A percentile compares a stretch with the other conserved stretches of the same genome.
phyloP scores from a whole-genome alignment of 2,329 filamentous ascomycete genomes.

The Parastagonospora nodorum region DNA sequence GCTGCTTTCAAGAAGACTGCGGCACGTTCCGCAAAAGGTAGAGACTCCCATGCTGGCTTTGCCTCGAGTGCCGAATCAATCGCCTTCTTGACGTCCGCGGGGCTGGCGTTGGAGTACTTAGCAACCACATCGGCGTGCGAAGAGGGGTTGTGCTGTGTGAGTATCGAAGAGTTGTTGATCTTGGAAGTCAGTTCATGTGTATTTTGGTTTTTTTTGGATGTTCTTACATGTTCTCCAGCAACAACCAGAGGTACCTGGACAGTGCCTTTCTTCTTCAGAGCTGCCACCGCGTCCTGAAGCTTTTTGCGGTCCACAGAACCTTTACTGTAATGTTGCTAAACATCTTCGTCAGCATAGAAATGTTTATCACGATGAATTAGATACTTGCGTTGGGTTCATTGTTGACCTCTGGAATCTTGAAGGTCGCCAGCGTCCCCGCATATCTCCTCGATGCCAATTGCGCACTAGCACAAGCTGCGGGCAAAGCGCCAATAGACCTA shows the following conservation, averaged over 20 bases:
- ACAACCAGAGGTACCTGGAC: slow-evolving; percentile 83
- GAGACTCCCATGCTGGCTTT: slow-evolving; percentile 81
- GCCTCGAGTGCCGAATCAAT: slow-evolving; percentile 87
- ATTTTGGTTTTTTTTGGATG: background rate
- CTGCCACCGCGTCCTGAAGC: slow-evolving; percentile 74
- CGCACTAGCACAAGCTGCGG: slow-evolving; percentile 28
- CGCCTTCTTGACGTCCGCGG: slow-evolving; percentile 75
- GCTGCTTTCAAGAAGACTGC: slow-evolving; percentile 96
- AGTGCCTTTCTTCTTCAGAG: slow-evolving; percentile 70
- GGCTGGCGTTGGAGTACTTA: slow-evolving; percentile 80
- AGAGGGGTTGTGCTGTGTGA: slow-evolving; percentile 80
- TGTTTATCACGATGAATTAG: background rate
- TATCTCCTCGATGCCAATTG: slow-evolving; percentile 35
- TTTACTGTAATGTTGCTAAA: slow-evolving; percentile 85
- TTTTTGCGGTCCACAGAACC: slow-evolving; percentile 78
- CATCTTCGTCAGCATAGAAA: slow-evolving; percentile 6
- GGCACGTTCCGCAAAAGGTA: slow-evolving; percentile 88
- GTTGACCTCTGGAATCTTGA: slow-evolving; percentile 82
- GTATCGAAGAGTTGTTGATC: slow-evolving; percentile 69
- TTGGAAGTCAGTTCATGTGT: slow-evolving; percentile 36
- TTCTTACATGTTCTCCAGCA: slow-evolving; percentile 75
- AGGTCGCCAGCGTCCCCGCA: slow-evolving; percentile 72
- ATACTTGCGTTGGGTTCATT: slow-evolving; percentile 92
- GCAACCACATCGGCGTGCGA: slow-evolving; percentile 78
- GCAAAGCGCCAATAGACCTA: slow-evolving; percentile 30